Evolutionary conservation across 2,329 filamentous ascomycete genomes (phyloP).

Genomic region (Septoria linicola): DNA sequence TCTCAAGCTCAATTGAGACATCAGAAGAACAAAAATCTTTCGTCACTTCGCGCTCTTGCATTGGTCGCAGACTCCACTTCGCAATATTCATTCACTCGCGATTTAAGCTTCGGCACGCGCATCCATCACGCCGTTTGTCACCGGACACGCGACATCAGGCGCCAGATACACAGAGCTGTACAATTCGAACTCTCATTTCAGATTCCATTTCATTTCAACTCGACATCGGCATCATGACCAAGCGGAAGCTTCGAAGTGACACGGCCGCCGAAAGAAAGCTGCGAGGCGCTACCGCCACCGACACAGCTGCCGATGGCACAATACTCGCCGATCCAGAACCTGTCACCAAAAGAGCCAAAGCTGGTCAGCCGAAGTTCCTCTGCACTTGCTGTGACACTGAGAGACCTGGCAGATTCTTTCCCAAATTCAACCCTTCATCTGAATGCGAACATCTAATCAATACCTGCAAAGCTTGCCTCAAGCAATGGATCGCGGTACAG

Average conservation of each 20-base stretch:
- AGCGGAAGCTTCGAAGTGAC: conserved; percentile 14
- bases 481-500: conserved; percentile 39
- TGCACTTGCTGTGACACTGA: conserved; percentile 29
- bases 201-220: no score
- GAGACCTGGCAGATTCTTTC: conserved; percentile 31
- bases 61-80: no score
- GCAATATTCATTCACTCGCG: not conserved
- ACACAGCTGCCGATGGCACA: not conserved
- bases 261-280: no score
- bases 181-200: no score
- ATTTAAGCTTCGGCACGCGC: not conserved
- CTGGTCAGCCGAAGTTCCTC: conserved; percentile 13
- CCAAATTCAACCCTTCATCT: conserved; percentile 36
- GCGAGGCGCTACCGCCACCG: conserved; percentile 6
- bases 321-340: not conserved
- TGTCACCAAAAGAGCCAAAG: conserved; percentile 11
- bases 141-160: no score
- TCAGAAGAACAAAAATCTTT: no score
- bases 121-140: not conserved
- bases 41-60: no score
- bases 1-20: no score
- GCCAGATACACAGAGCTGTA: no score
- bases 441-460: conserved; percentile 40
- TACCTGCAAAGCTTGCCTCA: conserved; percentile 40
- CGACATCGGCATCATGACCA: conserved; percentile 12